These are phyloP conservation scores for Hypericum perforatum DNA, from an alignment of 345 rosid genomes.

Conservation along the genomic window DNA sequence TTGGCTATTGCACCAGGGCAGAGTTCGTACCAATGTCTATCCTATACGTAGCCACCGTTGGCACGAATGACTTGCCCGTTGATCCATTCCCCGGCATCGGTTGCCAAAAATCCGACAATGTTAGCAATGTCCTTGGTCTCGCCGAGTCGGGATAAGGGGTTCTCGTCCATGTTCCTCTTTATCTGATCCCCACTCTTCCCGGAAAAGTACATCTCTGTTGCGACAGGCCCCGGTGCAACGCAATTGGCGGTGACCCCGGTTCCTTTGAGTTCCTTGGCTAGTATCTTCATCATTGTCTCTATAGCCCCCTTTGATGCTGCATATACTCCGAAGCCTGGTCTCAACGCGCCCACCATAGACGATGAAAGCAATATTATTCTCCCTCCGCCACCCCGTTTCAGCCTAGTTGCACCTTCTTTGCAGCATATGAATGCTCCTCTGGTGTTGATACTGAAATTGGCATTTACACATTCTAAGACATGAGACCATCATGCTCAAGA, in stretches of 20 bases:
- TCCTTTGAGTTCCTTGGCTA: slow-evolving; percentile 31
- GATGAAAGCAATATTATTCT: slow-evolving; percentile 21
- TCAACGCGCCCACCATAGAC: slow-evolving; percentile 14
- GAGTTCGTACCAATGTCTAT: no score
- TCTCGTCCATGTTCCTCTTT: slow-evolving; percentile 7
- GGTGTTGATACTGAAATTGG: slow-evolving; percentile 14
- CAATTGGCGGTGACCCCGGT: slow-evolving; percentile 31
- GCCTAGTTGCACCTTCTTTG: slow-evolving; percentile 21
- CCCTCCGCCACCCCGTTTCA: slow-evolving; percentile 24
- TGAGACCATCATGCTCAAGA: neutral
- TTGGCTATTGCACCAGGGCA: no score
- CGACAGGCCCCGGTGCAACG: slow-evolving; percentile 31
- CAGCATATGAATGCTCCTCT: slow-evolving; percentile 32
- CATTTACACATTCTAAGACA: neutral
- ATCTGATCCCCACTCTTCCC: slow-evolving; percentile 19
- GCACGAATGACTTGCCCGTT: slow-evolving; percentile 28
- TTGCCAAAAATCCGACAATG: slow-evolving; percentile 27
- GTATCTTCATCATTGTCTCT: slow-evolving; percentile 25
- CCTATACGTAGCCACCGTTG: slow-evolving; percentile 23
- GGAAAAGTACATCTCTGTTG: slow-evolving; percentile 25
- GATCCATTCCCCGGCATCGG: slow-evolving; percentile 25
- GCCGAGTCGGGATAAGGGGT: slow-evolving; percentile 21
- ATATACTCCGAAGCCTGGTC: slow-evolving; percentile 19
- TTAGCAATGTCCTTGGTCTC: slow-evolving; percentile 21
- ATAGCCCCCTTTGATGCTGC: slow-evolving; percentile 33